These are phyloP conservation scores for Colletotrichum sp. DNA, from an alignment of 2,329 filamentous ascomycete genomes.

Conservation along the genomic window DNA sequence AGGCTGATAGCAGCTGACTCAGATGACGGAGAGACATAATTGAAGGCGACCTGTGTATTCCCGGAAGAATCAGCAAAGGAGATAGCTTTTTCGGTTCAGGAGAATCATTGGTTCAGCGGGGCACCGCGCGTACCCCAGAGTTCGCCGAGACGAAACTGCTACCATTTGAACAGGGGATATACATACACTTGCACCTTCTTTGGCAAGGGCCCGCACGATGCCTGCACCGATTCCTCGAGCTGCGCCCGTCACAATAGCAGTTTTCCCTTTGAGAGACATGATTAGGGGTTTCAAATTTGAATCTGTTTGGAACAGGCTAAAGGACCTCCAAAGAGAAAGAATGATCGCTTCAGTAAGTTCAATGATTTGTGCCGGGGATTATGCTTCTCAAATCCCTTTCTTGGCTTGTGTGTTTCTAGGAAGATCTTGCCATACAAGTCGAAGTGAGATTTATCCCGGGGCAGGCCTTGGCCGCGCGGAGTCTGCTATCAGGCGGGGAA, in stretches of 20 bases:
- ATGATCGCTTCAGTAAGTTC: background rate
- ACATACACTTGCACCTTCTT: conserved; percentile 49
- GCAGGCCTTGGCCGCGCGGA: background rate
- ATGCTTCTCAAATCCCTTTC: background rate
- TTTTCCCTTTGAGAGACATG: background rate
- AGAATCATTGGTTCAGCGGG: background rate
- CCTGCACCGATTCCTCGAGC: conserved; percentile 55
- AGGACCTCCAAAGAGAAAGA: background rate
- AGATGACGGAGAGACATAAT: conserved; percentile 6
- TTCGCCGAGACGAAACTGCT: background rate
- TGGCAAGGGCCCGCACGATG: conserved; percentile 65
- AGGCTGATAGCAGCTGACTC: background rate
- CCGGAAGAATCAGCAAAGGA: background rate
- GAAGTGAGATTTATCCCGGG: background rate
- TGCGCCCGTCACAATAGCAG: conserved; percentile 9
- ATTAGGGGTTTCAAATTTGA: background rate
- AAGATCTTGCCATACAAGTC: background rate
- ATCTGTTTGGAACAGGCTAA: background rate
- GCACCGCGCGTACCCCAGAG: background rate
- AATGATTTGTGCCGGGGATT: background rate
- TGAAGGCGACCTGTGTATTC: background rate
- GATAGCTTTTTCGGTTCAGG: background rate
- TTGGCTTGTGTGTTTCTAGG: background rate
- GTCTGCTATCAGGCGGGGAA: background rate
- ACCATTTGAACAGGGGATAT: background rate